Conservation (phyloP, 805 yeast species). For the Candida maesae region DNA sequence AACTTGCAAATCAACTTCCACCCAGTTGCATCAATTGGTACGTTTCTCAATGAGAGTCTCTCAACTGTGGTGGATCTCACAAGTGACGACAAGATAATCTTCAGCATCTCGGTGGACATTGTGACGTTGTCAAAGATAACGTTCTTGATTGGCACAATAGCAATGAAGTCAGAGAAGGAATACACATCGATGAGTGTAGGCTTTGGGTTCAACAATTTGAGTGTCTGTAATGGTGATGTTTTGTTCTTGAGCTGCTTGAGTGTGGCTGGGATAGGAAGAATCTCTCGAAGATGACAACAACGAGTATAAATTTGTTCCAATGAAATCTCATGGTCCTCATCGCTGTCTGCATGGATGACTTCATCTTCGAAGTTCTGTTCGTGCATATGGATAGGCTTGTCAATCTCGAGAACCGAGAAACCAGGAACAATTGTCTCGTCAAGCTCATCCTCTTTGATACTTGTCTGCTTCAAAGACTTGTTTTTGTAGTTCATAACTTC, state of each 20-base stretch:
- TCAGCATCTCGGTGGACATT: slow-evolving; percentile 71
- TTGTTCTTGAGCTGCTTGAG: slow-evolving; percentile 76
- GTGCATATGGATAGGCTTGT: slow-evolving; percentile 65
- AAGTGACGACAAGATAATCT: slow-evolving; percentile 67
- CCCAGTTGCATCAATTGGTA: slow-evolving; percentile 64
- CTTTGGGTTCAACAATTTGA: slow-evolving; percentile 78
- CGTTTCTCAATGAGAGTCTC: slow-evolving; percentile 74
- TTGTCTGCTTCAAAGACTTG: slow-evolving; percentile 13
- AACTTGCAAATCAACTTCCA: slow-evolving; percentile 83
- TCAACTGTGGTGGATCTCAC: slow-evolving; percentile 61
- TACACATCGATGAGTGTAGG: slow-evolving; percentile 87
- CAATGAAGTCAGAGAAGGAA: slow-evolving; percentile 82
- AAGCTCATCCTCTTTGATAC: slow-evolving; percentile 26
- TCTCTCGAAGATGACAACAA: slow-evolving; percentile 90
- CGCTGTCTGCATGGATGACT: slow-evolving; percentile 17
- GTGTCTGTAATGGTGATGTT: slow-evolving; percentile 64
- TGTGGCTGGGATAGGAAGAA: slow-evolving; percentile 88
- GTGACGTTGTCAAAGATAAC: slow-evolving; percentile 77
- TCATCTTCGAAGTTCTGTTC: slow-evolving; percentile 48
- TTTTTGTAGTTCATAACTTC: slow-evolving; percentile 52
- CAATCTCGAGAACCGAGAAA: slow-evolving; percentile 46
- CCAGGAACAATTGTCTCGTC: slow-evolving; percentile 21
- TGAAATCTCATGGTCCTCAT: slow-evolving; percentile 25
- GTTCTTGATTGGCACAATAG: slow-evolving; percentile 78
- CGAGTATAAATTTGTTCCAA: slow-evolving; percentile 78